Conservation (phyloP, 495 filamentous ascomycete species). For the Penicillium bialowiezense region DNA sequence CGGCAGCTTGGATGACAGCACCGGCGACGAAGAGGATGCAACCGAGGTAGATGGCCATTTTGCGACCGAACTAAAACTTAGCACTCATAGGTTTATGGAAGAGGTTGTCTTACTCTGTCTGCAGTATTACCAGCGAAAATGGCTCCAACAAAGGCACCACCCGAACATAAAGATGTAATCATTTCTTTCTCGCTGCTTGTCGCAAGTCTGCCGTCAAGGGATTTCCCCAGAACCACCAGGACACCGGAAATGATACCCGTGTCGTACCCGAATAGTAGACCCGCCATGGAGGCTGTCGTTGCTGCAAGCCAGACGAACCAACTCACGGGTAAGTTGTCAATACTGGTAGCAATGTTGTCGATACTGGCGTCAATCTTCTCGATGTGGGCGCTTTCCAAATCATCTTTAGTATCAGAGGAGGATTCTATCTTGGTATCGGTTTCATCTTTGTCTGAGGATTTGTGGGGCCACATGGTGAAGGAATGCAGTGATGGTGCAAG, state of each 20-base stretch:
- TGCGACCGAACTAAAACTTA: not conserved
- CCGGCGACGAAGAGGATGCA: constrained; percentile 48
- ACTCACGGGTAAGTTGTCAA: not conserved
- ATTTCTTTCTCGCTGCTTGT: constrained; percentile 41
- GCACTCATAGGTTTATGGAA: not conserved
- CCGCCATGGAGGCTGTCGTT: constrained; percentile 32
- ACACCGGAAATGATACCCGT: constrained; percentile 50
- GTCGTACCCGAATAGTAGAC: constrained; percentile 45
- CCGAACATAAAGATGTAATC: constrained; percentile 47
- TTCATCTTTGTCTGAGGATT: not conserved
- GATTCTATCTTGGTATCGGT: not conserved
- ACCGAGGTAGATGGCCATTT: constrained; percentile 42
- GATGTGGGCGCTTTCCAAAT: not conserved
- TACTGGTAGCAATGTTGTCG: not conserved
- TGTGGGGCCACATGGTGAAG: not conserved
- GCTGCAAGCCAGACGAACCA: constrained; percentile 9
- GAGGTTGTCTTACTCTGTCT: constrained; percentile 18
- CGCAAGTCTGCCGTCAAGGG: constrained; percentile 26
- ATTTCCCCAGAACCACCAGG: constrained; percentile 38
- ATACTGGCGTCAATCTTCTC: not conserved
- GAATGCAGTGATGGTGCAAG: not conserved
- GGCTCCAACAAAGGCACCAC: constrained; percentile 49
- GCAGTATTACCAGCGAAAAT: constrained; percentile 47
- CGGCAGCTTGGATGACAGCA: constrained; percentile 39
- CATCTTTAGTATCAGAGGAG: not conserved